Evolutionary conservation across 495 filamentous ascomycete genomes (phyloP).

Genomic region (Venustampulla echinocandica): DNA sequence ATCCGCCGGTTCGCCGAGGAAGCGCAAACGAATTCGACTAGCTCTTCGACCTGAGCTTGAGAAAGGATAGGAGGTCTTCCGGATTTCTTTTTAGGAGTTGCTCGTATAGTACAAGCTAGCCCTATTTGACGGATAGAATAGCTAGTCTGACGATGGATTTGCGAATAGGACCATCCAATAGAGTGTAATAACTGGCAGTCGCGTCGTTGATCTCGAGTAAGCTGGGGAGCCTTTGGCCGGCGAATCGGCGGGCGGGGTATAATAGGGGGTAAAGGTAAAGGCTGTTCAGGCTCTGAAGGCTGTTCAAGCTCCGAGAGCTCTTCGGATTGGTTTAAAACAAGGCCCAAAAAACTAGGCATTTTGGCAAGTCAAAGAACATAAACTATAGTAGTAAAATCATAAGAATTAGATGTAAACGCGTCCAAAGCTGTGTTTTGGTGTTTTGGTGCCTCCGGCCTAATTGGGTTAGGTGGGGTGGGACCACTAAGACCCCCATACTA

Average conservation of each 20-base stretch:
- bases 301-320: neutral
- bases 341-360: neutral
- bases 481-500: neutral
- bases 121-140: neutral
- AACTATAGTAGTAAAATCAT: neutral
- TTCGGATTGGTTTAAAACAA: neutral
- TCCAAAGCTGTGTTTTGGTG: constrained; percentile 1
- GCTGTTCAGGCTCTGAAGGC: too few relatives aligned
- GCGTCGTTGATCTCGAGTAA: constrained; percentile 6
- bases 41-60: constrained; percentile 16
- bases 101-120: too few relatives aligned
- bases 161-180: constrained; percentile 1
- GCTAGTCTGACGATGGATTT: neutral
- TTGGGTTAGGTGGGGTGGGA: neutral
- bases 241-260: neutral
- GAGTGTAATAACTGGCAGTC: constrained; percentile 2
- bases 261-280: too few relatives aligned
- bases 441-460: constrained; percentile 1
- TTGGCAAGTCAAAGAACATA: neutral
- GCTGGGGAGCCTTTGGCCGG: neutral
- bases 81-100: neutral
- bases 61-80: constrained; percentile 19
- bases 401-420: constrained; percentile 2
- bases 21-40: constrained; percentile 21
- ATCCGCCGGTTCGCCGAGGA: constrained; percentile 19